These are phyloP conservation scores for Botrytis fabae DNA, from an alignment of 2,329 filamentous ascomycete genomes.

Conservation along the genomic window DNA sequence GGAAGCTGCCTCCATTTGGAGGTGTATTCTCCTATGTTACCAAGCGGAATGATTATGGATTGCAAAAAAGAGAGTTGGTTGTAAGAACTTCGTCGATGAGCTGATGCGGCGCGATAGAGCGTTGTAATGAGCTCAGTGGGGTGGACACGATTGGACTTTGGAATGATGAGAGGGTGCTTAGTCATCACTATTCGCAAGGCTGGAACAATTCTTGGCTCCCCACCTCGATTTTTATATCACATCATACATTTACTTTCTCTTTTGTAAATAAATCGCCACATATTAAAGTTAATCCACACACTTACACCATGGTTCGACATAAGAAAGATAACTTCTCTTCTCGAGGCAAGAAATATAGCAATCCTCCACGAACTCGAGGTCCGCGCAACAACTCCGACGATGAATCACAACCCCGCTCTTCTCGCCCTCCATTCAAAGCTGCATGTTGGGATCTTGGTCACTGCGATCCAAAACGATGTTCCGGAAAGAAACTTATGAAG, in stretches of 20 bases:
- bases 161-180: constrained; percentile 18
- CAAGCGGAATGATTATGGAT: constrained; percentile 1
- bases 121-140: constrained; percentile 18
- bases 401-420: constrained; percentile 42
- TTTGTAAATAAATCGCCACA: neutral
- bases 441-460: constrained; percentile 98
- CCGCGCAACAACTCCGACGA: constrained; percentile 50
- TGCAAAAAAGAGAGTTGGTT: neutral
- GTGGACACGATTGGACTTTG: constrained; percentile 22
- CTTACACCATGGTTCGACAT: constrained; percentile 76
- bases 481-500: constrained; percentile 90
- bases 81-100: neutral
- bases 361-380: constrained; percentile 50
- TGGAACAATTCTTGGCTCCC: constrained; percentile 18
- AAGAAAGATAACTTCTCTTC: constrained; percentile 82
- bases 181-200: constrained; percentile 12
- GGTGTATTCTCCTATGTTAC: constrained; percentile 30
- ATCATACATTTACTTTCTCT: neutral
- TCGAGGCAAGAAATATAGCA: constrained; percentile 66
- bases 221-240: constrained; percentile 11
- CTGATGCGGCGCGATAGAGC: constrained; percentile 15
- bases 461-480: constrained; percentile 95
- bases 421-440: constrained; percentile 72
- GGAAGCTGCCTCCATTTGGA: constrained; percentile 85
- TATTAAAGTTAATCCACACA: constrained; percentile 12